Percentiles rank a stretch among this genome's conserved stretches.
Conservation (phyloP, 768 basidiomycete genomes). For the Agrocybe chaxingu region DNA sequence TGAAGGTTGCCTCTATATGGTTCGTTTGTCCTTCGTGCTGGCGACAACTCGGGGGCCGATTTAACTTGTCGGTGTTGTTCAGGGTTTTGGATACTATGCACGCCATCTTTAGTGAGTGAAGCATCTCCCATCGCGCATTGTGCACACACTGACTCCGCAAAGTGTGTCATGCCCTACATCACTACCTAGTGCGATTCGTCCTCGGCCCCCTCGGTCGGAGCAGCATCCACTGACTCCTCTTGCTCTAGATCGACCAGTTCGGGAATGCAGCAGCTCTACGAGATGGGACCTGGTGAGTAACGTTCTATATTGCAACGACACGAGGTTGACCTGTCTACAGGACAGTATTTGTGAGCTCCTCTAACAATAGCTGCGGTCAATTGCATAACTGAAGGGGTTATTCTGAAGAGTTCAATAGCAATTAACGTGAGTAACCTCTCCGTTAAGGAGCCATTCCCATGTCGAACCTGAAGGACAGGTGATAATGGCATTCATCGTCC, state of each 20-base stretch:
- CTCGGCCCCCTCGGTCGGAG: too few species aligned
- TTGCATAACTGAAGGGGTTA: too few species aligned
- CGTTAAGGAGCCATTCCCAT: background rate
- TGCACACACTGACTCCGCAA: background rate
- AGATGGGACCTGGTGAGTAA: too few species aligned
- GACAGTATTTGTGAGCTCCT: too few species aligned
- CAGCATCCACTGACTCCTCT: too few species aligned
- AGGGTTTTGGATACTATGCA: constrained; percentile 41
- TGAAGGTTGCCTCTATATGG: constrained; percentile 34
- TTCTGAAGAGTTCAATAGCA: constrained; percentile 31
- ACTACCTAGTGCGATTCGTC: constrained; percentile 13
- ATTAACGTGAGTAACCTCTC: constrained; percentile 28
- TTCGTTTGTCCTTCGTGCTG: constrained; percentile 11
- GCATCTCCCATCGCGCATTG: background rate
- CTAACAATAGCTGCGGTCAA: too few species aligned
- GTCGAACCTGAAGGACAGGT: constrained; percentile 23
- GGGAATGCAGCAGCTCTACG: too few species aligned
- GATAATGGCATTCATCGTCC: constrained; percentile 37
- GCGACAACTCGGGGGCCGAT: background rate
- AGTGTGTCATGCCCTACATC: constrained; percentile 42
- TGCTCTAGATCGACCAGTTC: too few species aligned
- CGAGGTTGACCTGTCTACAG: too few species aligned
- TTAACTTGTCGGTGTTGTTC: background rate
- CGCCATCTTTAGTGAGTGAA: constrained; percentile 33
- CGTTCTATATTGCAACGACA: too few species aligned